Evolutionary conservation across 768 basidiomycete species (phyloP), one percentile per base, ranked within the genome.

Genomic region (Tremella yokohamensis): DNA sequence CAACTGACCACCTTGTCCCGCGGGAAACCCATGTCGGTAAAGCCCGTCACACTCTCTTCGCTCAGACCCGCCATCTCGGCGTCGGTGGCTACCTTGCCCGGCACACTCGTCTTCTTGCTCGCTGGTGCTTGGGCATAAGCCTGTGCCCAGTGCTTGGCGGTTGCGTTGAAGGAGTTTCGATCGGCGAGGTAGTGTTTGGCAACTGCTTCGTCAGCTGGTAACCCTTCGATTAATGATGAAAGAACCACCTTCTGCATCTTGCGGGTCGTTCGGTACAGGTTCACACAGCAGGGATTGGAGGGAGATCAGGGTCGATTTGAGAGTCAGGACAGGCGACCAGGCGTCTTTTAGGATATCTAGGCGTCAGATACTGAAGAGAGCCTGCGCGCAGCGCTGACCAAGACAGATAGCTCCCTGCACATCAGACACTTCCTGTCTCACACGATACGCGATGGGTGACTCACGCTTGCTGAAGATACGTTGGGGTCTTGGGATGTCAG

Each of bases 161-260:
- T 98, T 39, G 88, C 88, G 58, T 93, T 89, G 65, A 98, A 98
- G 68, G 87, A 86, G 22, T 79, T 78, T 74, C 87, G 87, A 75
- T 87, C 89, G 12, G 91, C 90, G 76, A 89, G 87, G 69, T 89
- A 98, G 72, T 96, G 94, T 75, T 96, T 97, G 12, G 93, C 93
- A 11, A 98, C 93, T 79, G 49, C 38, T 7, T 7, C 44, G 29
- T 53, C 57, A 58, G 53, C 25, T 7, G 42, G 13, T 19, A 12
- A 49, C 29, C 22, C 39, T 12, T 8, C 16, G 15, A 49, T 9
- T 25, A 40, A 19, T 18, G 19, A 22, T 18, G 15, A 51, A 3
- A 34, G 15, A 64, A 72, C 24, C 45, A 78, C 78, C 78, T 78
- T 98, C 92, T 0, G 93, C 94, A 72, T 98, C 94, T 78, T 97